Evolutionary conservation across 2,329 filamentous ascomycete genomes (phyloP), one percentile per base, ranked within the genome.

Genomic region (Setomelanomma holmii): DNA sequence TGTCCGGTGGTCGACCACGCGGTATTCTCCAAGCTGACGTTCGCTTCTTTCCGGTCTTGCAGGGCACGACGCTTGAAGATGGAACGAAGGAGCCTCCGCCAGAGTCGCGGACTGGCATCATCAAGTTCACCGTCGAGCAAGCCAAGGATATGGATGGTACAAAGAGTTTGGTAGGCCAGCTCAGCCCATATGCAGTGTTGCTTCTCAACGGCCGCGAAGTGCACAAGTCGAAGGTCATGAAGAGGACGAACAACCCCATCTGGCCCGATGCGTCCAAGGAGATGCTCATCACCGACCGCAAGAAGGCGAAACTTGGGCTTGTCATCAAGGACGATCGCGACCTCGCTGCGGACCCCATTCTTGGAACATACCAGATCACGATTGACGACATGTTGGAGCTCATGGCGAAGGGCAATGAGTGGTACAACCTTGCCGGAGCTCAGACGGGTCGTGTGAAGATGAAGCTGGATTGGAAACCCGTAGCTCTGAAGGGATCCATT

Each of bases 291-390:
- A 97, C 93, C 1, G 93, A 99, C 72, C 88, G 90, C 57, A 96
- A 92, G 79, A 88, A 86, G 71, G 93, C 95, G 50, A 95, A 91
- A 72, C 82, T 99, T 45, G 96, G 93, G 49, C 80, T 99, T 49
- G 90, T 93, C 14, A 87, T 99, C 82, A 99, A 97, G 78, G 95
- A 99, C 69, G 93, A 98, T 63, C 89, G 93, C 57, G 93, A 96
- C 47, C 78, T 99, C 49, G 80, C 86, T 6, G 81, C 87, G 12
- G 93, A 99, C 73, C 92, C 91, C 42, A 84, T 93, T 27, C 79
- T 99, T 19, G 95, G 93, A 53, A 93, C 87, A 21, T 97, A 97
- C 74, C 92, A 98, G 74, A 96, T 99, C 76, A 96, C 93, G 76
- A 81, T 99, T 21, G 90, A 96, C 58, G 93, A 98, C 66, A 89